Evolutionary conservation across 2,329 filamentous ascomycete genomes (phyloP).

Genomic region (Aspergillus sp.): DNA sequence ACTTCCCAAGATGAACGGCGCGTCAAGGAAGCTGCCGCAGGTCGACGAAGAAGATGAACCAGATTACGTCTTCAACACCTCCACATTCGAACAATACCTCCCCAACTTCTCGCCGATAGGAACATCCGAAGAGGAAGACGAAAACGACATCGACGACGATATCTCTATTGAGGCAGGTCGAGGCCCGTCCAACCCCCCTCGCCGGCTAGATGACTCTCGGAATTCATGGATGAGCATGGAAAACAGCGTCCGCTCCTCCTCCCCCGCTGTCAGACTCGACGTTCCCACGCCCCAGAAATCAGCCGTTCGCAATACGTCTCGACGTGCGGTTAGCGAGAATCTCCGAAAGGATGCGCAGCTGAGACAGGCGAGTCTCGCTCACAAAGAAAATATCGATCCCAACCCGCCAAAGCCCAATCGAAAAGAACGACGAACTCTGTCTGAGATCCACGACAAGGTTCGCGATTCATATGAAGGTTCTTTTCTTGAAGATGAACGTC

Average conservation of each 20-base stretch:
- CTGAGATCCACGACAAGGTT: slow-evolving; percentile 57
- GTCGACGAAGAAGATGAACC: slow-evolving; percentile 34
- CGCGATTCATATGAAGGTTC: slow-evolving; percentile 55
- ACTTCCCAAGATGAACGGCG: slow-evolving; percentile 25
- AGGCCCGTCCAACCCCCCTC: slow-evolving; percentile 42
- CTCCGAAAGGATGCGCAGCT: slow-evolving; percentile 44
- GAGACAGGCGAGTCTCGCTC: slow-evolving; percentile 39
- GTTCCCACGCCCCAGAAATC: slow-evolving; percentile 40
- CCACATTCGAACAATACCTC: slow-evolving; percentile 47
- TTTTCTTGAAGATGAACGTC: slow-evolving; percentile 51
- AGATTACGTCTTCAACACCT: slow-evolving; percentile 47
- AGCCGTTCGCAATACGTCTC: slow-evolving; percentile 27
- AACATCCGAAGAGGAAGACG: slow-evolving; percentile 40
- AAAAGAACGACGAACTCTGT: slow-evolving; percentile 49
- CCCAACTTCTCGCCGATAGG: slow-evolving; percentile 49
- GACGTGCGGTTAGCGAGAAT: slow-evolving; percentile 34
- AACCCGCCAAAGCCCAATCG: slow-evolving; percentile 38
- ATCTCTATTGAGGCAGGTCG: slow-evolving; percentile 60
- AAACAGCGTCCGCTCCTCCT: slow-evolving; percentile 44
- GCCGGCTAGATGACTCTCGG: slow-evolving; percentile 49
- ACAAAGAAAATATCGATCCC: slow-evolving; percentile 42
- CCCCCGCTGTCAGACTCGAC: slow-evolving; percentile 40
- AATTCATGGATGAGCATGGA: slow-evolving; percentile 51
- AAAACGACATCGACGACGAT: slow-evolving; percentile 44
- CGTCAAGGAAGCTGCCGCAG: slow-evolving; percentile 15